These are phyloP conservation scores for Amaranthus hypochondriacus DNA, from an alignment of 148 eudicot species.

Conservation along the genomic window DNA sequence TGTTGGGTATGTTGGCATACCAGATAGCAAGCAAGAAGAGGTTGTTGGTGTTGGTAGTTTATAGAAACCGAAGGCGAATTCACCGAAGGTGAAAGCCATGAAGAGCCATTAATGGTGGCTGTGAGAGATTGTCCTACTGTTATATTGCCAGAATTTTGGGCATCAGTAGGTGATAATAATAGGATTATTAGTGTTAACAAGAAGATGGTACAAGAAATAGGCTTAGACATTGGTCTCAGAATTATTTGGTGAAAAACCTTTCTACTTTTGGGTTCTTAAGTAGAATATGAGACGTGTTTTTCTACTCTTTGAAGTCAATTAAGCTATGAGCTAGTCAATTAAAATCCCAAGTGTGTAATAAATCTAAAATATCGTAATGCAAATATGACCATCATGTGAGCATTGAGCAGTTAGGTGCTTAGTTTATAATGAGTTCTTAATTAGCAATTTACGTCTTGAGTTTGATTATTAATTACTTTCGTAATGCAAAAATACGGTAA, in stretches of 20 bases:
- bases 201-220: slow-evolving; percentile 16
- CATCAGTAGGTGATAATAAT: neutral
- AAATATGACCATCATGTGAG: too few relatives aligned
- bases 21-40: slow-evolving; percentile 49
- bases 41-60: slow-evolving; percentile 12
- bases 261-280: too few relatives aligned
- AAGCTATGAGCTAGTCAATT: too few relatives aligned
- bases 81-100: slow-evolving; percentile 43
- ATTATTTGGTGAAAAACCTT: too few relatives aligned
- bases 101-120: slow-evolving; percentile 17
- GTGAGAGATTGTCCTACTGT: slow-evolving; percentile 27
- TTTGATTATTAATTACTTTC: too few relatives aligned
- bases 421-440: too few relatives aligned
- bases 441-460: too few relatives aligned
- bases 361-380: slow-evolving; percentile 8
- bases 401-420: too few relatives aligned
- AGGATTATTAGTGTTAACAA: slow-evolving; percentile 9
- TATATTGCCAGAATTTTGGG: slow-evolving; percentile 28
- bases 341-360: too few relatives aligned
- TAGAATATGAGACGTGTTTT: too few relatives aligned
- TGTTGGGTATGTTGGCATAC: slow-evolving; percentile 47
- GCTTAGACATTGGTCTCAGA: slow-evolving; percentile 2
- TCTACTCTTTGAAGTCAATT: too few relatives aligned
- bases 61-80: slow-evolving; percentile 50
- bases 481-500: too few relatives aligned